Evolutionary conservation across 1,284 basidiomycete genomes (phyloP).

Genomic region (Malassezia dermatis): DNA sequence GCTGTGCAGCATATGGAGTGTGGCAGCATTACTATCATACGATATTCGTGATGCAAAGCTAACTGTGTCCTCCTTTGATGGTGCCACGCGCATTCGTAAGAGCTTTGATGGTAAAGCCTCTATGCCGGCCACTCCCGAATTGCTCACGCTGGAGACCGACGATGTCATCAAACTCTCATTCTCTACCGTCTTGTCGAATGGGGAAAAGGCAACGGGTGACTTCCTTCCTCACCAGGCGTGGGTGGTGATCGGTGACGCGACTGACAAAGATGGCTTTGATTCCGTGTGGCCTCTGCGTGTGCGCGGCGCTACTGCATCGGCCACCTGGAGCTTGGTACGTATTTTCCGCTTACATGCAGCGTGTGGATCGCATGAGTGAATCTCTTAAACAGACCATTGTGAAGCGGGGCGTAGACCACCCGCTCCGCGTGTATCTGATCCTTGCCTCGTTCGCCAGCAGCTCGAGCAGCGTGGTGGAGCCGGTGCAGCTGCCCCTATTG

Average conservation of each 20-base stretch:
- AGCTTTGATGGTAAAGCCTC: neutral
- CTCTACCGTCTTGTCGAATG: neutral
- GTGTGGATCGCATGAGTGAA: conserved; percentile 10
- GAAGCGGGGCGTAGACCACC: neutral
- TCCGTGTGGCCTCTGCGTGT: conserved; percentile 14
- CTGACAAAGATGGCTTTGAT: neutral
- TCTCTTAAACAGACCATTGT: neutral
- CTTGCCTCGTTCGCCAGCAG: conserved; percentile 6
- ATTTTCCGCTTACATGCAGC: neutral
- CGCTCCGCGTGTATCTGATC: conserved; percentile 1
- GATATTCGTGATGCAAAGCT: conserved; percentile 2
- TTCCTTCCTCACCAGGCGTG: conserved; percentile 12
- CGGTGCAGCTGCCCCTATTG: conserved; percentile 1
- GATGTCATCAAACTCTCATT: conserved; percentile 10
- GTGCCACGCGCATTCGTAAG: conserved; percentile 2
- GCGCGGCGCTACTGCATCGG: conserved; percentile 1
- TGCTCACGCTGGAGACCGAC: conserved; percentile 5
- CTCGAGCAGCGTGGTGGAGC: neutral
- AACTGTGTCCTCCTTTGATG: conserved; percentile 14
- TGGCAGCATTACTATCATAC: conserved; percentile 3
- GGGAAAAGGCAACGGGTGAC: neutral
- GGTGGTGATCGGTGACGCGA: conserved; percentile 5
- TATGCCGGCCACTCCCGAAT: neutral
- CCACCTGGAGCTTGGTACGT: conserved; percentile 9
- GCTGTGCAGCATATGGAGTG: neutral